Evolutionary conservation across 805 yeast genomes (phyloP), one percentile per base, ranked within the genome.

Genomic region (Hanseniaspora thailandica): DNA sequence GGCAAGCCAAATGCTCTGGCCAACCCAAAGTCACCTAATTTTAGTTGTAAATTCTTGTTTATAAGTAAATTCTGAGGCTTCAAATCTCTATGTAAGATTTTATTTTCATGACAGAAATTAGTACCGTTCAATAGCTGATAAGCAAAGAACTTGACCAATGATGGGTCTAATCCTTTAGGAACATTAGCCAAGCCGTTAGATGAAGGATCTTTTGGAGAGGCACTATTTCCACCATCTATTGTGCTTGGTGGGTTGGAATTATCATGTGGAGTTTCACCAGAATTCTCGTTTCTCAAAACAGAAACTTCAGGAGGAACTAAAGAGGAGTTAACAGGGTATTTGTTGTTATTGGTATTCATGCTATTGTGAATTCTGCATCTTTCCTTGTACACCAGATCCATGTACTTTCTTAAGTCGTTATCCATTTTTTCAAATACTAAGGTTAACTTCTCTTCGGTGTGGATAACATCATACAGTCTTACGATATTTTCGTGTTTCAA

Each of bases 1-100:
- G 98, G 98, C 13, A 93, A 96, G 50, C 98, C 98, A 67, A 88
- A 93, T 0, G 97, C 97, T 57, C 98, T 74, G 0, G 98, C 98
- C 50, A 93, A 74, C 33, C 98, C 98, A 65, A 93, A 93, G 70
- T 93, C 94, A 1, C 89, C 93, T 47, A 84, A 72, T 66, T 88
- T 88, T 65, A 93, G 76, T 67, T 86, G 90, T 38, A 98, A 97
- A 64, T 89, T 96, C 66, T 88, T 89, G 69, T 93, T 88, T 61
- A 93, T 90, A 64, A 93, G 77, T 64, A 93, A 74, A 69, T 93
- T 93, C 68, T 93, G 98, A 2, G 98, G 98, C 69, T 93, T 93
- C 64, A 93, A 76, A 68, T 93, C 98, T 61, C 98, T 81, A 69
- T 93, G 98, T 57, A 93, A 72, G 47, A 93, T 93, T 57, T 97